These are phyloP conservation scores for Scortechinia acanthostroma DNA, from an alignment of 2,329 filamentous ascomycete genomes.

Conservation along the genomic window DNA sequence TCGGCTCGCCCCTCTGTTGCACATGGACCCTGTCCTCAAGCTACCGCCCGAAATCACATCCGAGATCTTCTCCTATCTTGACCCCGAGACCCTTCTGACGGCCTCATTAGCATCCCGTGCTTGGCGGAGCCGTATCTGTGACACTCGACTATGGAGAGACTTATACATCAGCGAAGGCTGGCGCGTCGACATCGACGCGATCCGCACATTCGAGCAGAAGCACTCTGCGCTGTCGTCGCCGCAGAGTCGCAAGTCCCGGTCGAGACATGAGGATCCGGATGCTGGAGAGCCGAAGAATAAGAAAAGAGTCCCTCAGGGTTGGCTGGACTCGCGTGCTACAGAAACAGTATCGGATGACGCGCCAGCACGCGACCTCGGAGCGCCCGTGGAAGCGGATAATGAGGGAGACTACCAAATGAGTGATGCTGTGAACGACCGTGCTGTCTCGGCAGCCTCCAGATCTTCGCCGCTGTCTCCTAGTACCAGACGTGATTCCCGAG, in stretches of 20 bases:
- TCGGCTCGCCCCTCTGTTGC: background rate
- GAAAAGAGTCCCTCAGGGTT: conserved; percentile 18
- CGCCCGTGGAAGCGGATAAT: background rate
- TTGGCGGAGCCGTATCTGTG: conserved; percentile 54
- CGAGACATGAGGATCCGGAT: background rate
- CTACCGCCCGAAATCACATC: conserved; percentile 62
- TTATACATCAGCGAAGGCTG: conserved; percentile 58
- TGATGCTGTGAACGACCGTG: conserved; percentile 8
- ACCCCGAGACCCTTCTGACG: conserved; percentile 45
- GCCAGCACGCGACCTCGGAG: background rate
- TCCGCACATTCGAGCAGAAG: conserved; percentile 38
- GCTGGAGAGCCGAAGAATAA: conserved; percentile 7
- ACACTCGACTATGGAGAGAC: conserved; percentile 58
- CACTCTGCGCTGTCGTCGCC: background rate
- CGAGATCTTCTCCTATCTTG: conserved; percentile 56
- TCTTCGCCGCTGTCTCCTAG: conserved; percentile 2
- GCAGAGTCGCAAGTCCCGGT: background rate
- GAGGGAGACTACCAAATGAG: conserved; percentile 5
- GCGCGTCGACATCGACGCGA: conserved; percentile 39
- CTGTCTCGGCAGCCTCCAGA: conserved; percentile 5
- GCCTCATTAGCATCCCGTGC: conserved; percentile 48
- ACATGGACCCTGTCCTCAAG: conserved; percentile 59
- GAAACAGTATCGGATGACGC: background rate
- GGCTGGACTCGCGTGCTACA: conserved; percentile 12
- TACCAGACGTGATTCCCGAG: too few species aligned